Evolutionary conservation across 2,329 filamentous ascomycete genomes (phyloP), one percentile per base, ranked within the genome.

Genomic region (Neofusicoccum ribis): DNA sequence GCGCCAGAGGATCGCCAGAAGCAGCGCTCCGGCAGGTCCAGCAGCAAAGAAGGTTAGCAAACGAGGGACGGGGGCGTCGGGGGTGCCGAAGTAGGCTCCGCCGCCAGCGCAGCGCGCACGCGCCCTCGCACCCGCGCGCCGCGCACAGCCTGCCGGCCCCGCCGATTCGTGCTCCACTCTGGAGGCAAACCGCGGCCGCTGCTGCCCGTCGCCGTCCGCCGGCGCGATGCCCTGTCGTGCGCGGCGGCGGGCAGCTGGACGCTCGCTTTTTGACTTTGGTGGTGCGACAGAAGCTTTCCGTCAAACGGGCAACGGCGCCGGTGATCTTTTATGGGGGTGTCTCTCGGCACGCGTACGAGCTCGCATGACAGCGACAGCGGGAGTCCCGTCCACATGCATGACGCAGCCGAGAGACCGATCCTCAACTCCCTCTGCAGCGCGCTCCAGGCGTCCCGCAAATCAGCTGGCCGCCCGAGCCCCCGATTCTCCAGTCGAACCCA

Each of bases 301-400:
- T 34, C 11, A 23, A 47, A 47, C 15, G 14, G 56, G 56, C 56
- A 60, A 47, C 27, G 2, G 2, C 27, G 56, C 8, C n/a, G 56
- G 2, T 60, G 56, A 60, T 60, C 56, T 60, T 60, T 60, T 60
- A 47, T 60, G 56, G 56, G 43, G 36, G 17, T 8, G 23, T 43
- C 20, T 17, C 17, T 27, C 51, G 51, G 37, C 51, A 41, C 14
- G 36, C 15, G 51, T 27, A 12, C 14, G 47, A 50, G 47, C 47
- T 34, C 9, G 8, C 11, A 14, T 15, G 46, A 23, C 23, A 20
- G 46, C 27, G 46, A 23, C 23, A 20, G 46, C 27, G 27, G 27
- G 27, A 31, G 27, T 31, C 27, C 27, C 46, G 43, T 46, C 7
- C 43, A 46, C 43, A 46, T 46, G 9, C 44, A 47, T 23, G n/a